Evolutionary conservation across 2,329 filamentous ascomycete genomes (phyloP).

Genomic region (Cladorrhinum sp.): DNA sequence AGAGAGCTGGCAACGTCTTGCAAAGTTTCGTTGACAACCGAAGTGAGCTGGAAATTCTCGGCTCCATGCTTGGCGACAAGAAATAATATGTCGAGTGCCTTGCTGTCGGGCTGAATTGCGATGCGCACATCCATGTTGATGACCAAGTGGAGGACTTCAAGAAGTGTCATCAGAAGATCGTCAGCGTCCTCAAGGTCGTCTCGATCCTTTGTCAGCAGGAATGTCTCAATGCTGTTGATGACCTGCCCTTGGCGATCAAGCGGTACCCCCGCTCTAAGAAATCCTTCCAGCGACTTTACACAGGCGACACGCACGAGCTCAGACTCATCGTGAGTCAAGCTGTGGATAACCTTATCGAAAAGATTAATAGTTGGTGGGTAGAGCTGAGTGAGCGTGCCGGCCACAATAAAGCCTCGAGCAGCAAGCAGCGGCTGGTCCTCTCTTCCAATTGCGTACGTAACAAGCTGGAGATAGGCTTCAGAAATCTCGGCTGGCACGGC

Average conservation of each 20-base stretch:
- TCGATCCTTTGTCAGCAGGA: conserved; percentile 76
- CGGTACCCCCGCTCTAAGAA: conserved; percentile 51
- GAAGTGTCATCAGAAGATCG: conserved; percentile 85
- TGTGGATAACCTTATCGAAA: conserved; percentile 65
- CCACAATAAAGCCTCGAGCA: conserved; percentile 82
- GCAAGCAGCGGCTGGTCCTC: conserved; percentile 72
- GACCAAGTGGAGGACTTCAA: conserved; percentile 79
- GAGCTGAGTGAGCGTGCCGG: conserved; percentile 72
- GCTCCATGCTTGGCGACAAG: conserved; percentile 84
- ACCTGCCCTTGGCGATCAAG: conserved; percentile 59
- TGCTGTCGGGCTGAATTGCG: conserved; percentile 67
- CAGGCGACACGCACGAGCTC: conserved; percentile 92
- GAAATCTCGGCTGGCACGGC: conserved; percentile 66
- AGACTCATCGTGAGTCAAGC: conserved; percentile 70
- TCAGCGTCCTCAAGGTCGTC: conserved; percentile 83
- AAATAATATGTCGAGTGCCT: conserved; percentile 81
- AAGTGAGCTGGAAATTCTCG: conserved; percentile 84
- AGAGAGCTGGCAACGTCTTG: conserved; percentile 78
- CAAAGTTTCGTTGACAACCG: conserved; percentile 85
- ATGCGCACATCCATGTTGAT: conserved; percentile 77
- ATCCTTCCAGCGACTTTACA: conserved; percentile 77
- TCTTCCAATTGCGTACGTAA: conserved; percentile 71
- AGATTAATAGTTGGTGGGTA: conserved; percentile 62
- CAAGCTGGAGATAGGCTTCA: conserved; percentile 73
- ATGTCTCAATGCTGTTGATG: conserved; percentile 64